A percentile compares a stretch with the other conserved stretches of the same genome.
Evolutionary conservation across 228 moss, liverwort and hornwort species (phyloP).

Genomic region (Sphagnum magellanicum): DNA sequence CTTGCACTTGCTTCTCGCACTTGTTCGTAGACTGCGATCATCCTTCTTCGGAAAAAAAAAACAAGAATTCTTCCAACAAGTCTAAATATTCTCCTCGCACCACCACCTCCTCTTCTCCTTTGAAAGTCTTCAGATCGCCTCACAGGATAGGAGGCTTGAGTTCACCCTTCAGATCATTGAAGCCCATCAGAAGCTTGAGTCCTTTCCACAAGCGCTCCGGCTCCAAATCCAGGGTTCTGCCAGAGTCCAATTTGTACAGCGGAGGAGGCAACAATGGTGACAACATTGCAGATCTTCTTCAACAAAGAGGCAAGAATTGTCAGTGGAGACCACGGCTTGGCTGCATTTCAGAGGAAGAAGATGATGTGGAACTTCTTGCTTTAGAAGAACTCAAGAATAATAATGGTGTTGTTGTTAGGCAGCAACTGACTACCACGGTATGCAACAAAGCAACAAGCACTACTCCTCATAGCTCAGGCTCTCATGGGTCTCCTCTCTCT

Average conservation of each 20-base stretch:
- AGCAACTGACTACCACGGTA: too few relatives aligned
- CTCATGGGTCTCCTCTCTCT: too few relatives aligned
- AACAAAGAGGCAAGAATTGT: slow-evolving; percentile 8
- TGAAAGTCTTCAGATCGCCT: slow-evolving; percentile 15
- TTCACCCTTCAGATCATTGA: too few relatives aligned
- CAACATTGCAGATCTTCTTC: background rate
- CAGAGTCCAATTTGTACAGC: slow-evolving; percentile 24
- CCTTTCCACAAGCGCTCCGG: background rate
- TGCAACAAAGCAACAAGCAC: too few relatives aligned
- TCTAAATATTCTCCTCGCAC: too few relatives aligned
- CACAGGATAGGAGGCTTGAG: too few relatives aligned
- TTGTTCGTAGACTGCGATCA: slow-evolving; percentile 1
- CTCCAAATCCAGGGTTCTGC: slow-evolving; percentile 26
- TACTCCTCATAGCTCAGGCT: too few relatives aligned
- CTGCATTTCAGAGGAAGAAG: slow-evolving; percentile 22
- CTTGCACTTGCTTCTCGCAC: slow-evolving; percentile 27
- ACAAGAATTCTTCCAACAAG: background rate
- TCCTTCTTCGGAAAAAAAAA: background rate
- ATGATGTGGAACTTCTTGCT: too few relatives aligned
- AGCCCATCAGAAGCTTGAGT: background rate
- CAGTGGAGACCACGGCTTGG: slow-evolving; percentile 34
- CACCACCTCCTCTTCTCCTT: slow-evolving; percentile 7
- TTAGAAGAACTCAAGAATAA: too few relatives aligned
- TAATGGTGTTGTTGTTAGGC: too few relatives aligned
- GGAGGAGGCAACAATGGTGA: slow-evolving; percentile 5